Conservation (phyloP, 2,329 filamentous ascomycete species). For the Stagonosporopsis vannaccii region DNA sequence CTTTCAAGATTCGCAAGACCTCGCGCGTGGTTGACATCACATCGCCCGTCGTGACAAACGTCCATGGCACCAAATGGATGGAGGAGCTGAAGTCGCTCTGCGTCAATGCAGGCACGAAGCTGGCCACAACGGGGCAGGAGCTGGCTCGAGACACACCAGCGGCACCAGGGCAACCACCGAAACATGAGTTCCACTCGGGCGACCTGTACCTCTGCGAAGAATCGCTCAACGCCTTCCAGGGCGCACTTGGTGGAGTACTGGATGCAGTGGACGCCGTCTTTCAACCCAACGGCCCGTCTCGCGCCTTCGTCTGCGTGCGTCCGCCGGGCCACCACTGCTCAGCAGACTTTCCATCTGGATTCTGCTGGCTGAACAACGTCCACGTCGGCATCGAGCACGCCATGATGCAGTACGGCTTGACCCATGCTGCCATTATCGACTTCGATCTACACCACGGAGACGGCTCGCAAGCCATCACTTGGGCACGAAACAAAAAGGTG, state of each 20-base stretch:
- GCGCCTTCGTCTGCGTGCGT: slow-evolving; percentile 90
- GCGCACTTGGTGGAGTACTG: slow-evolving; percentile 88
- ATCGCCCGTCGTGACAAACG: slow-evolving; percentile 82
- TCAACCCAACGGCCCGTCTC: slow-evolving; percentile 65
- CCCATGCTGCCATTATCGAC: slow-evolving; percentile 78
- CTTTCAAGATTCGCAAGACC: slow-evolving; percentile 87
- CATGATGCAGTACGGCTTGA: slow-evolving; percentile 81
- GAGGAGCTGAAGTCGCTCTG: slow-evolving; percentile 88
- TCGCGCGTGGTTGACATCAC: slow-evolving; percentile 73
- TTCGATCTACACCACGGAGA: slow-evolving; percentile 54
- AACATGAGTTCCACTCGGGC: slow-evolving; percentile 78
- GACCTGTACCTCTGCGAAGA: slow-evolving; percentile 91
- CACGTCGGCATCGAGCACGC: slow-evolving; percentile 96
- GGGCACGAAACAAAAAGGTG: slow-evolving; percentile 83
- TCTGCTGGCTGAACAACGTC: slow-evolving; percentile 99
- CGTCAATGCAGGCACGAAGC: slow-evolving; percentile 75
- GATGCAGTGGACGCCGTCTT: slow-evolving; percentile 92
- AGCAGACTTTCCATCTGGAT: slow-evolving; percentile 85
- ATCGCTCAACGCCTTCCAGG: slow-evolving; percentile 86
- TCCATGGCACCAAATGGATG: slow-evolving; percentile 95
- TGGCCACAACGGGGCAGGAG: slow-evolving; percentile 80
- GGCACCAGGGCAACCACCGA: slow-evolving; percentile 58
- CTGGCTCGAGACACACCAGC: slow-evolving; percentile 62
- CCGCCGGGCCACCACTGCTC: slow-evolving; percentile 97
- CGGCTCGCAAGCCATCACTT: slow-evolving; percentile 93